Conservation (phyloP, 2,329 filamentous ascomycete species). For the Diaporthe batatas region DNA sequence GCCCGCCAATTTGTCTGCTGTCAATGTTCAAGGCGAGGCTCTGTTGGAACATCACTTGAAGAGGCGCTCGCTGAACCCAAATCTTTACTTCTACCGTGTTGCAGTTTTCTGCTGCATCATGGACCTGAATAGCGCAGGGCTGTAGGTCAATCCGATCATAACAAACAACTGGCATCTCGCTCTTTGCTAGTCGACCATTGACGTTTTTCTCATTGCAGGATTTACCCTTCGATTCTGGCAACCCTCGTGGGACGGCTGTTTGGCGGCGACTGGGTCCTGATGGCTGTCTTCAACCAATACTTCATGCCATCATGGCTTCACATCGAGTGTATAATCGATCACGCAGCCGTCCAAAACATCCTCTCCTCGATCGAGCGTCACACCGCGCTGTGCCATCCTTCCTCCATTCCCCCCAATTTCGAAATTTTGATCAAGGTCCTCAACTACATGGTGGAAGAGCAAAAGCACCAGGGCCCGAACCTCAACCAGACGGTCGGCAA, state of each 20-base stretch:
- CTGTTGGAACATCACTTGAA: slow-evolving; percentile 23
- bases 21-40: neutral
- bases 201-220: neutral
- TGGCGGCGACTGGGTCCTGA: neutral
- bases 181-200: neutral
- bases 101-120: slow-evolving; percentile 16
- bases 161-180: no score
- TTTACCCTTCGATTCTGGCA: slow-evolving; percentile 5
- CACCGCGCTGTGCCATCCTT: no score
- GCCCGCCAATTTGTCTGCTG: no score
- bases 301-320: slow-evolving; percentile 11
- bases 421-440: neutral
- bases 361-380: neutral
- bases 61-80: neutral
- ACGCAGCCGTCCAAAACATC: neutral
- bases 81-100: slow-evolving; percentile 8
- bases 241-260: slow-evolving; percentile 30
- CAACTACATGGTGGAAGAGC: neutral
- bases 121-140: neutral
- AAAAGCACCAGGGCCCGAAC: no score
- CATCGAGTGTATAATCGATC: neutral
- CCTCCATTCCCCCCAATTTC: neutral
- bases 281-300: slow-evolving; percentile 8
- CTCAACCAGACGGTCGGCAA: neutral
- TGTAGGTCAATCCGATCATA: neutral